phyloP scores from a whole-genome alignment of 176 grass and related monocot genomes.

The Rhipidocladum racemiflorum region DNA sequence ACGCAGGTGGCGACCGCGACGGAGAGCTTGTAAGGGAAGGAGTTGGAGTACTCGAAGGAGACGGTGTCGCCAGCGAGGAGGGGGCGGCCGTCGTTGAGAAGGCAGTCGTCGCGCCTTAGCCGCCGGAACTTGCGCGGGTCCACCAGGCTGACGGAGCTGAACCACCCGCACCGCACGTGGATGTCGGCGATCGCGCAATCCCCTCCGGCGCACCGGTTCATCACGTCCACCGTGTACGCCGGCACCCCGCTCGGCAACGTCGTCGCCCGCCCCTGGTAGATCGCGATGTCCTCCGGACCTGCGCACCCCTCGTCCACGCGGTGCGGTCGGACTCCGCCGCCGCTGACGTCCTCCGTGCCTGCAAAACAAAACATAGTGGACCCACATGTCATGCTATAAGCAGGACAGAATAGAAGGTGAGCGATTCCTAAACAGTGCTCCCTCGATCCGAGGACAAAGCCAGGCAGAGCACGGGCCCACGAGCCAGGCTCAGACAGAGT shows the following conservation, averaged over 20 bases:
- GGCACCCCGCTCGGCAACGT: conserved; percentile 40
- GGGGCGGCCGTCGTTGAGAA: conserved; percentile 76
- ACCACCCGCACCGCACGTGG: conserved; percentile 90
- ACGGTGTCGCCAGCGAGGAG: conserved; percentile 55
- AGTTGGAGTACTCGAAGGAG: conserved; percentile 92
- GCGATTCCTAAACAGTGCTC: not conserved
- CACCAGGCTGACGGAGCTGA: conserved; percentile 78
- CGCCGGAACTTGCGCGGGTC: conserved; percentile 81
- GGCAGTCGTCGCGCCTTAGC: conserved; percentile 67
- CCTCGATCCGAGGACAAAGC: not conserved
- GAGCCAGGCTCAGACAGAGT: not conserved
- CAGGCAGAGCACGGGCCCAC: not conserved
- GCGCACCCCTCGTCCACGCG: conserved; percentile 44
- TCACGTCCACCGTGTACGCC: conserved; percentile 76
- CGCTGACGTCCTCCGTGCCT: not conserved
- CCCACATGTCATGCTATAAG: not conserved
- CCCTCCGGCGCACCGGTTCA: conserved; percentile 53
- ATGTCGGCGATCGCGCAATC: conserved; percentile 56
- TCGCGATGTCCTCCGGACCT: conserved; percentile 47
- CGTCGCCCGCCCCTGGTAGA: conserved; percentile 32
- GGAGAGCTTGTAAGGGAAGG: conserved; percentile 52
- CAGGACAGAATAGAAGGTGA: conserved; percentile 29
- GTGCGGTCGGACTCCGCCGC: not conserved
- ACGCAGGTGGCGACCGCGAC: conserved; percentile 49
- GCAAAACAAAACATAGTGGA: not conserved